These are phyloP conservation scores for Suillus ampliporus DNA, from an alignment of 768 basidiomycete species.

Conservation along the genomic window DNA sequence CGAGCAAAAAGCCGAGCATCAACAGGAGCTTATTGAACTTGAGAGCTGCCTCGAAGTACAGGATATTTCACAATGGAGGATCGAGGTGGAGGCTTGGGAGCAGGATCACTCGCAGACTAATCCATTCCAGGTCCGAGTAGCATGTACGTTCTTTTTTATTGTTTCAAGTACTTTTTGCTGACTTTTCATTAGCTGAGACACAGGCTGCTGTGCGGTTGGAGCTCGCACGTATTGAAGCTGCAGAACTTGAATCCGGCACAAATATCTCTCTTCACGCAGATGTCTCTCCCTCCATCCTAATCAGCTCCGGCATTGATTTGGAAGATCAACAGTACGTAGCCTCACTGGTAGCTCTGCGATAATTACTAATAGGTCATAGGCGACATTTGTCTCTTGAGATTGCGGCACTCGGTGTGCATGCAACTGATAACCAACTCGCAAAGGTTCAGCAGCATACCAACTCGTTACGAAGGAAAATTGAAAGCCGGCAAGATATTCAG, in stretches of 20 bases:
- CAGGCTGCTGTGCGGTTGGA: neutral
- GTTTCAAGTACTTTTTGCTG: neutral
- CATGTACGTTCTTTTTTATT: neutral
- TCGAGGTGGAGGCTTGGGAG: neutral
- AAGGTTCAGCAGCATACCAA: slow-evolving; percentile 3
- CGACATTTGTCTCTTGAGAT: neutral
- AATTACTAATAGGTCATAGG: neutral
- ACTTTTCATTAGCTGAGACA: neutral
- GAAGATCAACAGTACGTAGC: slow-evolving; percentile 22
- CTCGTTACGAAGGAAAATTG: neutral
- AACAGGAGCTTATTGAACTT: neutral
- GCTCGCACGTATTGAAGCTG: neutral
- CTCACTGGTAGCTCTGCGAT: neutral
- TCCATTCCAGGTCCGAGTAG: neutral
- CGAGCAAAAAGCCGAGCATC: neutral
- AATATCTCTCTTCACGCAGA: slow-evolving; percentile 14
- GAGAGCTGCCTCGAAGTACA: neutral
- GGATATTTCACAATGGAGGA: neutral
- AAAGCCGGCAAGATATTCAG: neutral
- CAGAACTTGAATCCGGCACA: neutral
- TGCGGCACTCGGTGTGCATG: neutral
- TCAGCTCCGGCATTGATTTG: slow-evolving; percentile 20
- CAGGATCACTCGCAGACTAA: neutral
- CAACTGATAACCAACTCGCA: neutral
- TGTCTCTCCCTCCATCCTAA: slow-evolving; percentile 12